phyloP scores from a whole-genome alignment of 495 filamentous ascomycete species.

The Podospora anserina region DNA sequence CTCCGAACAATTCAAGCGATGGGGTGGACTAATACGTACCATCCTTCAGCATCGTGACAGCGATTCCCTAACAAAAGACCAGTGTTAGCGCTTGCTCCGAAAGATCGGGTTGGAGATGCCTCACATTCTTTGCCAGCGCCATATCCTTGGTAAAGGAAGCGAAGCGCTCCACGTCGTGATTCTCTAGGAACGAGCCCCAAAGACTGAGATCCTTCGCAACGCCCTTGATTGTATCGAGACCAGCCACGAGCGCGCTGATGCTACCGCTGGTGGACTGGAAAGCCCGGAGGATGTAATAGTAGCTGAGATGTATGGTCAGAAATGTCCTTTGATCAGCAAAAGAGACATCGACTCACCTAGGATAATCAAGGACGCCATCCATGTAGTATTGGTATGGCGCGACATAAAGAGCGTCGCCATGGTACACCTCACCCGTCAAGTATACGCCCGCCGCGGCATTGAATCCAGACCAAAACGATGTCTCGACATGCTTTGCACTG shows the following conservation, averaged over 20 bases:
- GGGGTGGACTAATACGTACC: conserved; percentile 9
- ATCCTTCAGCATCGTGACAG: conserved; percentile 68
- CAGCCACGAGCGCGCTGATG: conserved; percentile 57
- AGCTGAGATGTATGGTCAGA: conserved; percentile 23
- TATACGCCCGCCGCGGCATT: conserved; percentile 65
- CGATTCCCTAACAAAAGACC: conserved; percentile 61
- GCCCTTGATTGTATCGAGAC: conserved; percentile 53
- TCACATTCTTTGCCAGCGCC: conserved; percentile 29
- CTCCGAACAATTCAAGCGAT: background rate
- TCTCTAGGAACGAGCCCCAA: conserved; percentile 73
- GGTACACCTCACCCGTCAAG: conserved; percentile 64
- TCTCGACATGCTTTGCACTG: conserved; percentile 68
- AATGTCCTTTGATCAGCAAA: background rate
- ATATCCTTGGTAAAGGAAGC: conserved; percentile 54
- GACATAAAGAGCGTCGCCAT: conserved; percentile 58
- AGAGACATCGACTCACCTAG: conserved; percentile 42
- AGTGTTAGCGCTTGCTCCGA: background rate
- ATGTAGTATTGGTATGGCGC: conserved; percentile 64
- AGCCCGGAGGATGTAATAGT: conserved; percentile 59
- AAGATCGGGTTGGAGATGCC: background rate
- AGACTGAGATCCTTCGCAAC: conserved; percentile 53
- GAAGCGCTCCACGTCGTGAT: conserved; percentile 73
- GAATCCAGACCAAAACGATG: conserved; percentile 66
- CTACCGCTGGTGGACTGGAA: conserved; percentile 60
- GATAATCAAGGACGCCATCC: conserved; percentile 68